Evolutionary conservation across 805 yeast species (phyloP).

Genomic region (Starmerella floris): DNA sequence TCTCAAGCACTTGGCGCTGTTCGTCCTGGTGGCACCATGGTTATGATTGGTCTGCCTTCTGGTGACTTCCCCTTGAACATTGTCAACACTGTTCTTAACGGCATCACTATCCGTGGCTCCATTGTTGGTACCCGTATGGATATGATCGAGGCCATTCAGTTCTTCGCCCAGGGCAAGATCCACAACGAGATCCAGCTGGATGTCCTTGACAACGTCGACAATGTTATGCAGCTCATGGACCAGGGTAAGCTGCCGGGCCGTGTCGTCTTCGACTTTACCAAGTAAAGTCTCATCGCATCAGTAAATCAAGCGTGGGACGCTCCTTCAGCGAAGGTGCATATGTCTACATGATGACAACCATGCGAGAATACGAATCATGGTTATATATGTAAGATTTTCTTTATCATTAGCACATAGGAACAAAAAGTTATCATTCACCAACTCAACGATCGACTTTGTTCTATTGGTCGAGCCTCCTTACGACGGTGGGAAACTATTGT

Average conservation of each 20-base stretch:
- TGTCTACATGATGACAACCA: too few species aligned
- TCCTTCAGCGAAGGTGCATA: too few species aligned
- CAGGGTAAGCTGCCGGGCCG: conserved; percentile 79
- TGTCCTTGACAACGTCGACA: conserved; percentile 60
- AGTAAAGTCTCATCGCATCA: too few species aligned
- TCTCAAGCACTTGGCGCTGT: conserved; percentile 46
- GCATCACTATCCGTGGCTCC: conserved; percentile 62
- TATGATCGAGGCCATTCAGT: conserved; percentile 66
- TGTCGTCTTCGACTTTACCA: conserved; percentile 68
- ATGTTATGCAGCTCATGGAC: conserved; percentile 66
- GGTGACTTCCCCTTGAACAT: conserved; percentile 61
- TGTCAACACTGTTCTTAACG: conserved; percentile 59
- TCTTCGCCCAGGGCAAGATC: conserved; percentile 59
- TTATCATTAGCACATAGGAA: too few species aligned
- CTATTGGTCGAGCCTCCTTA: too few species aligned
- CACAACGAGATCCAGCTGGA: conserved; percentile 43
- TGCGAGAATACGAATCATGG: too few species aligned
- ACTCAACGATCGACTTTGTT: too few species aligned
- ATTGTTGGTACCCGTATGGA: conserved; percentile 85
- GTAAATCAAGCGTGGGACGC: too few species aligned
- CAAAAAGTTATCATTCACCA: too few species aligned
- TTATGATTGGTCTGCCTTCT: conserved; percentile 66
- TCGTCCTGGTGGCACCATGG: conserved; percentile 58
- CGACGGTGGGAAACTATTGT: too few species aligned
- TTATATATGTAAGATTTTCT: too few species aligned